Percentiles rank a stretch among this genome's conserved stretches.
Conservation (phyloP, 208 protist genomes). For the Trypanosomatidae sp. region DNA sequence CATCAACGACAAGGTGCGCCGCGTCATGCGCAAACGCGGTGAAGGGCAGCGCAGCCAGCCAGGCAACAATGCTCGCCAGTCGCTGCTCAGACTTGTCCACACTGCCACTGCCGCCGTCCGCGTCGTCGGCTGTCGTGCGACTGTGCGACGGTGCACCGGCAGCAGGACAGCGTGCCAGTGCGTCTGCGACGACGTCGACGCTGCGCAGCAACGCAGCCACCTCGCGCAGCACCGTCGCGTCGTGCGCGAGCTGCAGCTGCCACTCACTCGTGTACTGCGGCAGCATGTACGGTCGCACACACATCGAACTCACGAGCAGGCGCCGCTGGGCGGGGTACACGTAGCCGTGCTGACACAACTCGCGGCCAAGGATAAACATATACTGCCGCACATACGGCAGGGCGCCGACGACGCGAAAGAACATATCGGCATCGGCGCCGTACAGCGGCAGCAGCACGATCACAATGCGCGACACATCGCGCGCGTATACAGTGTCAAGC, state of each 20-base stretch:
- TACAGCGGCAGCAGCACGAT: slow-evolving; percentile 30
- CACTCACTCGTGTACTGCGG: no score
- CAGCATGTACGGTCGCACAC: slow-evolving; percentile 54
- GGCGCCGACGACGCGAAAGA: slow-evolving; percentile 40
- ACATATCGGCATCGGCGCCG: slow-evolving; percentile 26
- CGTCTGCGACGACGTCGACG: no score
- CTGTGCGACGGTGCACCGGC: no score
- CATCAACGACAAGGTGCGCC: slow-evolving; percentile 45
- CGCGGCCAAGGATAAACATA: slow-evolving; percentile 49
- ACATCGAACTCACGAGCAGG: slow-evolving; percentile 69
- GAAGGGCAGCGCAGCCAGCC: no score
- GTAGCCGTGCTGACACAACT: slow-evolving; percentile 48
- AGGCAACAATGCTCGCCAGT: no score
- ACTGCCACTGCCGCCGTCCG: no score
- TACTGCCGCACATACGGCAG: slow-evolving; percentile 60
- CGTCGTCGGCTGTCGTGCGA: no score
- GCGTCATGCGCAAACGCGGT: slow-evolving; percentile 66
- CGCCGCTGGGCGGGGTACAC: slow-evolving; percentile 15
- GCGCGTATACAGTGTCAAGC: slow-evolving; percentile 54
- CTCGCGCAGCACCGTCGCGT: no score
- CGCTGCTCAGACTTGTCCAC: no score
- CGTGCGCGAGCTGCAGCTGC: no score
- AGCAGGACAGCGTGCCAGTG: no score
- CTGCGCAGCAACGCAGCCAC: no score
- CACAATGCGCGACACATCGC: slow-evolving; percentile 49